These are phyloP conservation scores for Aspergillus transmontanensis DNA, from an alignment of 2,329 filamentous ascomycete genomes.

Conservation along the genomic window DNA sequence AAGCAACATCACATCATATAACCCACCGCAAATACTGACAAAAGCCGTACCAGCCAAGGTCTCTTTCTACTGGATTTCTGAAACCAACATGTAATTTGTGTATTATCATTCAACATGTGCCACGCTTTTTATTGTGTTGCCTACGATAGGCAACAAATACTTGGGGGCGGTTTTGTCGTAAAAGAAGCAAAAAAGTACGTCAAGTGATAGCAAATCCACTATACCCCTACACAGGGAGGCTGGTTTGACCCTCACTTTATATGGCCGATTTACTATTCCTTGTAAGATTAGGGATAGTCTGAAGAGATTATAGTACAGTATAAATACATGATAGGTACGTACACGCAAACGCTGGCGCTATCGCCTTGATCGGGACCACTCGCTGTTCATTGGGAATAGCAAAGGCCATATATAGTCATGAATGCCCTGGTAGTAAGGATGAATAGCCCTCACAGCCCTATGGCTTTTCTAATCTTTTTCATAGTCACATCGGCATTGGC, in stretches of 20 bases:
- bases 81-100: no score
- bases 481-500: constrained; percentile 37
- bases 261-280: neutral
- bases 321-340: neutral
- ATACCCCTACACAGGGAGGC: no score
- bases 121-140: neutral
- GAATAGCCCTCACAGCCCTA: constrained; percentile 31
- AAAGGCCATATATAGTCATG: neutral
- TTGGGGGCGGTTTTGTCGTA: neutral
- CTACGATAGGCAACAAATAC: neutral
- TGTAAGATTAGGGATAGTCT: neutral
- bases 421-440: neutral
- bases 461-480: constrained; percentile 30
- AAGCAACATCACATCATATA: neutral
- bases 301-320: neutral
- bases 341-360: neutral
- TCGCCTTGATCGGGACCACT: neutral
- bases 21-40: neutral
- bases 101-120: neutral
- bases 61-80: neutral
- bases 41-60: neutral
- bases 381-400: neutral
- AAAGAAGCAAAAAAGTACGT: neutral
- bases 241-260: neutral
- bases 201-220: no score